These are phyloP conservation scores for Aspergillus novoparasiticus DNA, from an alignment of 2,329 filamentous ascomycete species.

Conservation along the genomic window DNA sequence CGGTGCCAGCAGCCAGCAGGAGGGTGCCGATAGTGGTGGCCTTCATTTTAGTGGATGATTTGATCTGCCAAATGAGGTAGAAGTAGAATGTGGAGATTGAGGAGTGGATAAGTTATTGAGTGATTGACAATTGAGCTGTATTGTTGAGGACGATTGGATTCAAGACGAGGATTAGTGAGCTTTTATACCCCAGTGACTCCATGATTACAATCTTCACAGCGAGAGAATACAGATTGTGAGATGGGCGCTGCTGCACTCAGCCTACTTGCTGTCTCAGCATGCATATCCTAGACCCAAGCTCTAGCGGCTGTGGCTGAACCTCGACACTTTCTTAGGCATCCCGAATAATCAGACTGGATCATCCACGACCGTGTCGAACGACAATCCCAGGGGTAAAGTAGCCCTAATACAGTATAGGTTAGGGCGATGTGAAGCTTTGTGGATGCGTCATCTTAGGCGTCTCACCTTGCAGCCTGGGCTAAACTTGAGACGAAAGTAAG, in stretches of 20 bases:
- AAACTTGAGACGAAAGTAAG: neutral
- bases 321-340: neutral
- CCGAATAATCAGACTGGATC: neutral
- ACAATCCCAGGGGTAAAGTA: neutral
- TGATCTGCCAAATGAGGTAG: neutral
- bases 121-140: neutral
- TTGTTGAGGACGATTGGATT: neutral
- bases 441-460: neutral
- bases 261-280: neutral
- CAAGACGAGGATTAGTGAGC: neutral
- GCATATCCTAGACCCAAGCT: neutral
- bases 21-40: neutral
- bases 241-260: neutral
- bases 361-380: neutral
- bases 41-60: neutral
- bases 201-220: neutral
- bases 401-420: neutral
- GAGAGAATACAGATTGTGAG: neutral
- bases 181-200: neutral
- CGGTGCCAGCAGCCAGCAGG: neutral
- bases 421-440: neutral
- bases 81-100: neutral
- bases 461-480: neutral
- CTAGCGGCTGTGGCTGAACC: neutral
- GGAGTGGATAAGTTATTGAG: neutral